Conservation (phyloP, 1,284 basidiomycete genomes). For the Rhodofomes roseus region DNA sequence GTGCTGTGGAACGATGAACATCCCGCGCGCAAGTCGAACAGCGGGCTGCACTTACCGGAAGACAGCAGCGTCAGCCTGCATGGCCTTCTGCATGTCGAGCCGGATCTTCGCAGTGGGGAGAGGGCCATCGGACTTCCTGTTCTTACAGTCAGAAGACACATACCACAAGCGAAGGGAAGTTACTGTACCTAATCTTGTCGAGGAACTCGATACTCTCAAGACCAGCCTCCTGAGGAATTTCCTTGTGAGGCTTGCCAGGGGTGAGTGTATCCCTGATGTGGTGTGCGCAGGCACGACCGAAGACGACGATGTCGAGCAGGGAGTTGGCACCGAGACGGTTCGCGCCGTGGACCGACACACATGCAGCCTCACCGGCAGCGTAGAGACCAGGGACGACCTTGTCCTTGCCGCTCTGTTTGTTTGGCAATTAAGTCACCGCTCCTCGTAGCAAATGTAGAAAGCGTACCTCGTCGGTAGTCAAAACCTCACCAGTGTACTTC, state of each 20-base stretch:
- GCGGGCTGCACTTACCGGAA: conserved; percentile 57
- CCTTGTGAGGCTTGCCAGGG: conserved; percentile 90
- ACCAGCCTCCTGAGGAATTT: conserved; percentile 86
- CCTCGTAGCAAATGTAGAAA: neutral
- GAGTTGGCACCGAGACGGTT: conserved; percentile 99
- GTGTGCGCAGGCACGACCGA: conserved; percentile 97
- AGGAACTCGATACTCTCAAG: conserved; percentile 85
- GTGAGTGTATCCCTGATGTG: conserved; percentile 93
- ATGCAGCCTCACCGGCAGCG: conserved; percentile 98
- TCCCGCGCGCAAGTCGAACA: neutral
- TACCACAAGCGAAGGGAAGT: too few relatives aligned
- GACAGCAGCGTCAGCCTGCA: conserved; percentile 93
- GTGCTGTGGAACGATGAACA: conserved; percentile 51
- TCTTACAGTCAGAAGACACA: too few relatives aligned
- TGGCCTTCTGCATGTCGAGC: conserved; percentile 97
- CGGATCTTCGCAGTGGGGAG: conserved; percentile 89
- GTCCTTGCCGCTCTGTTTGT: conserved; percentile 75
- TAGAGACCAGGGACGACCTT: conserved; percentile 96
- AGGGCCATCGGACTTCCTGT: conserved; percentile 75
- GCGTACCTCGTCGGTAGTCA: conserved; percentile 71
- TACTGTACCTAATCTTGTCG: conserved; percentile 61
- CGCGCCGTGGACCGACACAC: conserved; percentile 98
- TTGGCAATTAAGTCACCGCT: neutral
- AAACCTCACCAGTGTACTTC: conserved; percentile 95
- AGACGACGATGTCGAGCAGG: conserved; percentile 97